Conservation (phyloP, 345 rosid species). For the Euphorbia pulcherrima region DNA sequence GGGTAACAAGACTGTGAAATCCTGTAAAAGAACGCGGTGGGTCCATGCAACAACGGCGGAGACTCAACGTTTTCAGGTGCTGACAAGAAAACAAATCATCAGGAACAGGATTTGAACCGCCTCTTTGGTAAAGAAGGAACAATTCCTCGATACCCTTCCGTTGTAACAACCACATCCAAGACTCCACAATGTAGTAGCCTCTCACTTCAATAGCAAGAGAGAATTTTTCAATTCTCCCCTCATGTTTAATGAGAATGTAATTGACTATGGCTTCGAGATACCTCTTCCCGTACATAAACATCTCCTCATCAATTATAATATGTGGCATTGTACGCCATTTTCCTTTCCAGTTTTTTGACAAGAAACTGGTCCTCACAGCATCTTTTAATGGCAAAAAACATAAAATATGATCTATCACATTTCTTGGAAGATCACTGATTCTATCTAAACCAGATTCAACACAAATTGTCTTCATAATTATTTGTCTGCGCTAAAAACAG, state of each 20-base stretch:
- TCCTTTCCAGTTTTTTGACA: slow-evolving; percentile 14
- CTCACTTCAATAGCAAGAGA: slow-evolving; percentile 2
- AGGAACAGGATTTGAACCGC: neutral
- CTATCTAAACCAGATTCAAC: slow-evolving; percentile 5
- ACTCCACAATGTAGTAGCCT: neutral
- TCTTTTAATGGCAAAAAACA: slow-evolving; percentile 11
- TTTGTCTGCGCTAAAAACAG: neutral
- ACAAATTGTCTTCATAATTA: neutral
- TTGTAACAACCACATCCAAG: slow-evolving; percentile 3
- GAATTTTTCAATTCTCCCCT: slow-evolving; percentile 11
- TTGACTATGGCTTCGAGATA: slow-evolving; percentile 7
- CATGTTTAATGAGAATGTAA: slow-evolving; percentile 11
- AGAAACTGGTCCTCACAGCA: slow-evolving; percentile 9
- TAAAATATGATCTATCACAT: slow-evolving; percentile 8
- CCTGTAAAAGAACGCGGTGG: slow-evolving; percentile 1
- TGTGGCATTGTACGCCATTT: slow-evolving; percentile 7
- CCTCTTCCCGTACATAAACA: neutral
- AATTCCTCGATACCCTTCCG: slow-evolving; percentile 7
- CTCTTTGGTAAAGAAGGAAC: neutral
- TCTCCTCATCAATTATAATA: slow-evolving; percentile 6
- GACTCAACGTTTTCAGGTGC: slow-evolving; percentile 11
- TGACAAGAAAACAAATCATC: slow-evolving; percentile 5
- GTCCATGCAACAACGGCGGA: slow-evolving; percentile 2
- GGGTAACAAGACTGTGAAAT: slow-evolving; percentile 6
- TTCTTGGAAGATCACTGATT: slow-evolving; percentile 11